Percentiles rank a stretch among this genome's conserved stretches.
phyloP scores from a whole-genome alignment of 257 asterid genomes.

The Nicotiana attenuata region DNA sequence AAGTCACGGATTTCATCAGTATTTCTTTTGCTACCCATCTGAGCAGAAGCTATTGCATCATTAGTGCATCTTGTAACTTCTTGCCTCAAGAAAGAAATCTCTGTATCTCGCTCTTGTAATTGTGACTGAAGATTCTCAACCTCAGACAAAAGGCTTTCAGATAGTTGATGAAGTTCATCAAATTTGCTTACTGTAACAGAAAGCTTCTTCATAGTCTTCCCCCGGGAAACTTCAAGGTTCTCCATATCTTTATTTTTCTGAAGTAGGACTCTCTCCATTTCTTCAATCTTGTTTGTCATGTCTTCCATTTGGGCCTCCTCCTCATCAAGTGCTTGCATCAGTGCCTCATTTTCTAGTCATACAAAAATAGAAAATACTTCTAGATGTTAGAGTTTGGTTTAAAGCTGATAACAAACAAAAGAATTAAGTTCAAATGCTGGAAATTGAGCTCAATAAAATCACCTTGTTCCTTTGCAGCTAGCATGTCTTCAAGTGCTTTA shows the following conservation, averaged over 20 bases:
- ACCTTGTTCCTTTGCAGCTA: conserved; percentile 94
- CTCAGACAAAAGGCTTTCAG: conserved; percentile 81
- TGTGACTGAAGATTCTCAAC: conserved; percentile 96
- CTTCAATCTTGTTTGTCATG: conserved; percentile 49
- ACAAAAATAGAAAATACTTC: conserved; percentile 3
- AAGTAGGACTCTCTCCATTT: conserved; percentile 59
- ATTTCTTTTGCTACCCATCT: conserved; percentile 52
- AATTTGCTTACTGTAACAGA: conserved; percentile 88
- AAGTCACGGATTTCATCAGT: conserved; percentile 66
- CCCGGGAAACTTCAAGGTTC: conserved; percentile 81
- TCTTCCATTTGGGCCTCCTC: conserved; percentile 90
- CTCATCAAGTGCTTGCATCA: conserved; percentile 94
- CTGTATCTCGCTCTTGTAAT: conserved; percentile 81
- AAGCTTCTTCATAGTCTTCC: conserved; percentile 84
- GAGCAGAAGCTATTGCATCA: conserved; percentile 69
- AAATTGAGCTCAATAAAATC: conserved; percentile 6
- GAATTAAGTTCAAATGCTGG: conserved; percentile 10
- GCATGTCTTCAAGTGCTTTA: conserved; percentile 49
- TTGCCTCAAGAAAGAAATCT: conserved; percentile 93
- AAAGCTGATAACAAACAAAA: conserved; percentile 1
- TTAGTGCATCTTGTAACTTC: conserved; percentile 96
- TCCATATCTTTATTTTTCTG: conserved; percentile 70
- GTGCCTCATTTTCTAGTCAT: conserved; percentile 63
- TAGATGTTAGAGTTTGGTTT: conserved; percentile 9
- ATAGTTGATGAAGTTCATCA: conserved; percentile 84